Percentiles rank a stretch among this genome's conserved stretches.
These are phyloP conservation scores for Penicillium waksmanii DNA, from an alignment of 495 filamentous ascomycete genomes.

Conservation along the genomic window DNA sequence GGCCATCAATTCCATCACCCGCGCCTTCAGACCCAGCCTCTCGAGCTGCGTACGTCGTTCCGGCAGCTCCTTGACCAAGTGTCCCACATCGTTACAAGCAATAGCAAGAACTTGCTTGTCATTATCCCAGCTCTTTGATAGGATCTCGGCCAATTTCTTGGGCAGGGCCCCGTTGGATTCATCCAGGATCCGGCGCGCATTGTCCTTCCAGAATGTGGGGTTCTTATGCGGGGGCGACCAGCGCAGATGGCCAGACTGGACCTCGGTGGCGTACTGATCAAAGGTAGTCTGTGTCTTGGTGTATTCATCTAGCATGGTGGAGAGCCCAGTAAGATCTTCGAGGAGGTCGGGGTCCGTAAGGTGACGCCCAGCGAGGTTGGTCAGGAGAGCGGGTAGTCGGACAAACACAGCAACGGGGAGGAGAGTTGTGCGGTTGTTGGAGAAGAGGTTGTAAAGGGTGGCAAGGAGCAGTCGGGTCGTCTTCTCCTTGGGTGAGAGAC, in stretches of 20 bases:
- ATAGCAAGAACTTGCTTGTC: conserved; percentile 97
- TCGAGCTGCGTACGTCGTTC: conserved; percentile 83
- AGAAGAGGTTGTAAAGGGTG: conserved; percentile 83
- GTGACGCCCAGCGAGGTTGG: conserved; percentile 81
- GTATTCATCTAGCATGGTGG: conserved; percentile 85
- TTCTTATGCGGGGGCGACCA: conserved; percentile 97
- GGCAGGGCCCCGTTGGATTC: conserved; percentile 76
- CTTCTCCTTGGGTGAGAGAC: conserved; percentile 96
- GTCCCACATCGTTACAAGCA: conserved; percentile 92
- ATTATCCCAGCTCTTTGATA: conserved; percentile 82
- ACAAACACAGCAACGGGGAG: conserved; percentile 81
- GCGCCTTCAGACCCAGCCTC: conserved; percentile 84
- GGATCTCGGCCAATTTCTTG: conserved; percentile 83
- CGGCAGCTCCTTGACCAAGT: conserved; percentile 85
- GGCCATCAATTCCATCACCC: conserved; percentile 95
- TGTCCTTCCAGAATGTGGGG: conserved; percentile 89
- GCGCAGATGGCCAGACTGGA: conserved; percentile 84
- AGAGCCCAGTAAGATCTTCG: conserved; percentile 78
- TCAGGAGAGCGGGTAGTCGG: conserved; percentile 77
- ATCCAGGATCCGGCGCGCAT: conserved; percentile 90
- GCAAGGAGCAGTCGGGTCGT: conserved; percentile 90
- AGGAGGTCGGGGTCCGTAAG: conserved; percentile 86
- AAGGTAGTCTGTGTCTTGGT: conserved; percentile 97
- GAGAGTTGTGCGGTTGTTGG: conserved; percentile 71
- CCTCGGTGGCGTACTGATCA: conserved; percentile 90